Conservation (phyloP, 139 green algal species). For the Choricystis sp. region DNA sequence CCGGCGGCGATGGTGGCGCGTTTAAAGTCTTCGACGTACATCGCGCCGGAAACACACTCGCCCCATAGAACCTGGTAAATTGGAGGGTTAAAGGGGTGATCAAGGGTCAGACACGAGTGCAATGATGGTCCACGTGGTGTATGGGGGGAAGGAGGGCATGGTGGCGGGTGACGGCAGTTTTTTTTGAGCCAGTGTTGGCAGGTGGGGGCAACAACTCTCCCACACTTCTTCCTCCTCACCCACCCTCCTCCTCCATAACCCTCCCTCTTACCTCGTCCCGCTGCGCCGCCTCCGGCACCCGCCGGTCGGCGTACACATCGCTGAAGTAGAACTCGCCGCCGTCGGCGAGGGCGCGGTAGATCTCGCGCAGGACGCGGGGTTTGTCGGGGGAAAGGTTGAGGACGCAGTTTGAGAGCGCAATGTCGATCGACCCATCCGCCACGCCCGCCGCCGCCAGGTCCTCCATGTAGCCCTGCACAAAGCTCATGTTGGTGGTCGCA, state of each 20-base stretch:
- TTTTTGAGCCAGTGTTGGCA: neutral
- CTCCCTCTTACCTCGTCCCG: slow-evolving; percentile 28
- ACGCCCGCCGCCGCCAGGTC: slow-evolving; percentile 59
- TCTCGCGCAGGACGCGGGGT: slow-evolving; percentile 34
- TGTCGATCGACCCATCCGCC: slow-evolving; percentile 50
- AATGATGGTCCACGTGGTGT: too few species aligned
- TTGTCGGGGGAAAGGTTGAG: slow-evolving; percentile 85
- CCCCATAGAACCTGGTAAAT: slow-evolving; percentile 48
- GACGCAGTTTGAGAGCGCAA: slow-evolving; percentile 95
- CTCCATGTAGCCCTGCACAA: slow-evolving; percentile 82
- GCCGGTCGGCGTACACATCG: slow-evolving; percentile 83
- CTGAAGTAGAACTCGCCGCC: slow-evolving; percentile 95
- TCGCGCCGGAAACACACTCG: slow-evolving; percentile 84
- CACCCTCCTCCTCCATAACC: neutral
- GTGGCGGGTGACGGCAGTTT: neutral
- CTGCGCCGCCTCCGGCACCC: slow-evolving; percentile 36
- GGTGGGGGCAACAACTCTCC: neutral
- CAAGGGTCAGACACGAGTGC: too few species aligned
- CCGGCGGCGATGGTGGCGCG: slow-evolving; percentile 48
- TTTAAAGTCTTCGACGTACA: slow-evolving; percentile 89
- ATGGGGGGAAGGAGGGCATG: too few species aligned
- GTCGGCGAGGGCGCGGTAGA: slow-evolving; percentile 57
- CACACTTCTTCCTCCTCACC: neutral
- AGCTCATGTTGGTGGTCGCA: slow-evolving; percentile 62
- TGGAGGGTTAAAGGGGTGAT: too few species aligned